Evolutionary conservation across 176 grass and related monocot genomes (phyloP).

Genomic region (Phragmites australis): DNA sequence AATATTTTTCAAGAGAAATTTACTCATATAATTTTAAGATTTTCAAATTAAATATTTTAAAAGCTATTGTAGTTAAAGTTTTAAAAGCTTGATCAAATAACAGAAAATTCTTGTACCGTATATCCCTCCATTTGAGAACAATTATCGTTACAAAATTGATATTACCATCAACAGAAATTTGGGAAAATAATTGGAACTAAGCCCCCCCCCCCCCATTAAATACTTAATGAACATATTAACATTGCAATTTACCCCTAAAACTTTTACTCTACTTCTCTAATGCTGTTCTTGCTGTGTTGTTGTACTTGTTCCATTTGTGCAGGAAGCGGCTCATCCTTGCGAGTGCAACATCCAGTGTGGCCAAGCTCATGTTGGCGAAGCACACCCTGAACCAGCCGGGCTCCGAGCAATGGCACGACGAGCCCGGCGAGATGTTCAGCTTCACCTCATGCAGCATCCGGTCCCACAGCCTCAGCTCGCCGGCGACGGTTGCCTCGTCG

Average conservation of each 20-base stretch:
- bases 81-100: no score
- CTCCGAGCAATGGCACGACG: slow-evolving; percentile 87
- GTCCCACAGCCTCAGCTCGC: slow-evolving; percentile 71
- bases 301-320: slow-evolving; percentile 49
- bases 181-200: neutral
- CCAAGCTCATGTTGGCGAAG: slow-evolving; percentile 87
- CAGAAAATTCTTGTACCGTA: neutral
- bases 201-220: neutral
- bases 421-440: slow-evolving; percentile 83
- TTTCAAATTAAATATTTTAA: no score
- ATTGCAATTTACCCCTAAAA: slow-evolving; percentile 6
- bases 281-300: slow-evolving; percentile 5
- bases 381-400: slow-evolving; percentile 94
- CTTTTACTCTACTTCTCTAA: neutral
- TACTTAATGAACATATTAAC: neutral
- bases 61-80: no score
- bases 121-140: slow-evolving; percentile 10
- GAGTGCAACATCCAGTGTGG: slow-evolving; percentile 71
- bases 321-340: slow-evolving; percentile 62
- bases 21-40: no score
- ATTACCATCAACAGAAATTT: neutral
- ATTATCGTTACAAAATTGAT: slow-evolving; percentile 36
- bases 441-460: slow-evolving; percentile 58
- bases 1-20: no score
- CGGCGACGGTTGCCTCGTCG: slow-evolving; percentile 36